Percentiles rank a stretch among this genome's conserved stretches.
phyloP scores from a whole-genome alignment of 768 basidiomycete genomes.

The Trametes coccinea region DNA sequence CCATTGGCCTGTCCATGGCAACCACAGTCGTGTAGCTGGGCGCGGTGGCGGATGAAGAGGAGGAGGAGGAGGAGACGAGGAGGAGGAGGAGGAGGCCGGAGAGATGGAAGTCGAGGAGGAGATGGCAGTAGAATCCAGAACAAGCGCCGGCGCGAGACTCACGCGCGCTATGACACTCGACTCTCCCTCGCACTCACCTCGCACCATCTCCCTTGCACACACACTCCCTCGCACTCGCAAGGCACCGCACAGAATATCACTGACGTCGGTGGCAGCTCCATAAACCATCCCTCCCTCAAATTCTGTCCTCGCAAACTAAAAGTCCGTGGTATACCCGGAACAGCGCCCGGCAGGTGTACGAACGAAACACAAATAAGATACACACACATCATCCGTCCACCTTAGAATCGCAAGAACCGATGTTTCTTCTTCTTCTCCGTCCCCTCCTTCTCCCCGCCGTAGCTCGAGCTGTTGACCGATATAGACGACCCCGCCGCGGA shows the following conservation, averaged over 20 bases:
- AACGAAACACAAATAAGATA: constrained; percentile 18
- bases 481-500: constrained; percentile 53
- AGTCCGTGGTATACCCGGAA: constrained; percentile 17
- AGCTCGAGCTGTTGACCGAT: constrained; percentile 24
- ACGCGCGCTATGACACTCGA: neutral
- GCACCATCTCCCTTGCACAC: neutral
- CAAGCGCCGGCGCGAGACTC: constrained; percentile 17
- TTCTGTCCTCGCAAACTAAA: neutral
- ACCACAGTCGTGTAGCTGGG: neutral
- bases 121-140: constrained; percentile 9
- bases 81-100: neutral
- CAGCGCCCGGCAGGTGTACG: neutral
- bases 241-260: neutral
- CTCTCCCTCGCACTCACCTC: neutral
- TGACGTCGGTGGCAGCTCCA: constrained; percentile 19
- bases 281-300: neutral
- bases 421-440: constrained; percentile 81
- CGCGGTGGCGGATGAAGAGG: neutral
- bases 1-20: constrained; percentile 55
- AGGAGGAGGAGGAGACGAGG: neutral
- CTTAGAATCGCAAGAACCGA: constrained; percentile 64
- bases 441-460: constrained; percentile 28
- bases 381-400: neutral
- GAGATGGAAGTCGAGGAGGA: constrained; percentile 11
- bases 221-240: neutral